Percentiles rank a stretch among this genome's conserved stretches.
Evolutionary conservation across 768 basidiomycete species (phyloP).

Genomic region (Suillus ampliporus): DNA sequence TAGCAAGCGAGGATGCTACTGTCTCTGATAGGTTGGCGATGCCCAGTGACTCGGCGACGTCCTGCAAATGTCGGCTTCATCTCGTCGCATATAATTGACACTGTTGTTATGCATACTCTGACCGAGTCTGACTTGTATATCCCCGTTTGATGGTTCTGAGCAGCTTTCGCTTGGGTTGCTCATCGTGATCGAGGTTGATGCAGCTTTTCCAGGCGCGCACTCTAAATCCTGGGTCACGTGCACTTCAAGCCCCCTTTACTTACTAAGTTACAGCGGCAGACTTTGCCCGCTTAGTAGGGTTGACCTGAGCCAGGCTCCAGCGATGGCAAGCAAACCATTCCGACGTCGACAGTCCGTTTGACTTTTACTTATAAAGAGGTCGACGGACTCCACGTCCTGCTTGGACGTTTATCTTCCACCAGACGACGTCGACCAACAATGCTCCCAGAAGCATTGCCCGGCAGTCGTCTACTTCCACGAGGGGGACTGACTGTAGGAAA

Average conservation of each 20-base stretch:
- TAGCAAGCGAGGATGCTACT: slow-evolving; percentile 85
- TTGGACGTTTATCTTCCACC: slow-evolving; percentile 43
- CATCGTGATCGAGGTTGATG: slow-evolving; percentile 30
- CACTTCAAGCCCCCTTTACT: not conserved
- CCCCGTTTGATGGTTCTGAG: slow-evolving; percentile 59
- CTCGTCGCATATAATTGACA: slow-evolving; percentile 15
- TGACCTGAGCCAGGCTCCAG: too few relatives aligned
- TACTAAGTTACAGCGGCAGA: too few relatives aligned
- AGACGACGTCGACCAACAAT: not conserved
- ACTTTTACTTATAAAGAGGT: slow-evolving; percentile 44
- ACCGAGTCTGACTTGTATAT: slow-evolving; percentile 68
- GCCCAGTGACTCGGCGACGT: slow-evolving; percentile 88
- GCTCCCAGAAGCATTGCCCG: slow-evolving; percentile 19
- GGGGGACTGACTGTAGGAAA: slow-evolving; percentile 69
- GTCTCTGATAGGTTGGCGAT: slow-evolving; percentile 76
- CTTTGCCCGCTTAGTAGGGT: too few relatives aligned
- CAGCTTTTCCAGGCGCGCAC: too few relatives aligned
- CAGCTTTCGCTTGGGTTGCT: slow-evolving; percentile 53
- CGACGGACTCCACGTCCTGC: slow-evolving; percentile 26
- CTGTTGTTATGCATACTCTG: slow-evolving; percentile 49
- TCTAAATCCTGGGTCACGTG: not conserved
- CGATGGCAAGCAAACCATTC: not conserved
- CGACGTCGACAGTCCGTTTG: slow-evolving; percentile 21
- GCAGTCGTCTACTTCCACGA: slow-evolving; percentile 47
- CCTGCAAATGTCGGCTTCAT: slow-evolving; percentile 51